Base-by-base conservation (phyloP, 768 basidiomycete species). In the Strobilomyces confusus region DNA sequence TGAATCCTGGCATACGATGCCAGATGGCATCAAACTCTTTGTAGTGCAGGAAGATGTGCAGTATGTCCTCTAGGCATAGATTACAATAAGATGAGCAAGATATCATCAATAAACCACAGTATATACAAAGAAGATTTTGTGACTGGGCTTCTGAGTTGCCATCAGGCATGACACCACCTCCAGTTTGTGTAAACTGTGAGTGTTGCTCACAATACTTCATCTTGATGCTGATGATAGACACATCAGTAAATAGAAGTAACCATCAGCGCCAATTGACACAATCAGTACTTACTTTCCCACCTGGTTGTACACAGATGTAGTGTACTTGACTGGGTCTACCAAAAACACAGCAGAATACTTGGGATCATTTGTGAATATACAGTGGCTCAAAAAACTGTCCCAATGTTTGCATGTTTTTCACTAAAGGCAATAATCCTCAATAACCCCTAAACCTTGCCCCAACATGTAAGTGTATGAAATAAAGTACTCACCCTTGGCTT, bases 1-100 rank as follows among this genome's bases (percentile, higher is more conserved):
- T 55, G 11, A 55, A 55, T 8, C 43, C 55, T 0, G 47, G 49
- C 11, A 55, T 55, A 1, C 43, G 47, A 25, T 36, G 22, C 52
- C 55, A 59, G 42, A 59, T 51, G 0, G 40, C 5, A 9, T 59
- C 7, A 7, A 59, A 52, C 1, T 51, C 49, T 14, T 52, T 9
- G 2, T 51, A 59, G 11, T 57, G 57, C 2, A 43, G 58, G 15
- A 57, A 59, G 1, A 42, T 2, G 7, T 5, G 5, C 5, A 49
- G 36, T 1, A 59, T 25, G 6, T 59, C 47, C 4, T 44, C 50
- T 59, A 26, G 8, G 34, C 19, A 38, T 9, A n/a, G n/a, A n/a
- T n/a, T n/a, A n/a, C n/a, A n/a, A n/a, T n/a, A n/a, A n/a, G 5
- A 22, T 47, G 22, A 33, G 32, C n/a, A 22, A 17, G 13, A 9